Evolutionary conservation across 768 basidiomycete species (phyloP), one percentile per base, ranked within the genome.

Genomic region (Lanmaoa rubissima): DNA sequence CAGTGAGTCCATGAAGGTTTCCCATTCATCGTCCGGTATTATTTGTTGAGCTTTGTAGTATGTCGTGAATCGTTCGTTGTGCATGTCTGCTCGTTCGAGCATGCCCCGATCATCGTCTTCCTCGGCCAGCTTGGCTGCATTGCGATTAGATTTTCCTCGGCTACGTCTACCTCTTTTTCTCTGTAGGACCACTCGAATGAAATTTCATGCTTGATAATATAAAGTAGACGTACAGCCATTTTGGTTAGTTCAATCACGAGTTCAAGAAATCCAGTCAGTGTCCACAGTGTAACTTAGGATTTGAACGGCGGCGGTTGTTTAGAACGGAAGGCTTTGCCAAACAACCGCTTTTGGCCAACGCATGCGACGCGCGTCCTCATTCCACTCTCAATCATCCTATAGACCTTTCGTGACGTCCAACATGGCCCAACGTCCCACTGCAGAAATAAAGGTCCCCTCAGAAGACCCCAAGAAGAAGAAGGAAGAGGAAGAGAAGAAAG

Each of bases 41-140:
- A 96, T 84, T 14, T 81, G 78, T 71, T 97, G 95, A 0, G 84
- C 80, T 65, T 80, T 78, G 74, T 92, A 92, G 69, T 92, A 92
- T 8, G 74, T 73, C 48, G 76, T 77, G 59, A 90, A 82, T 7
- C 83, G 83, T 43, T 82, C 83, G 62, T 92, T 92, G 50, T 82
- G 64, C 88, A 91, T 90, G 67, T 84, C 82, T 32, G 73, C 62
- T 59, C 79, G 84, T 54, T 82, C 81, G 48, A 88, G 74, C 49
- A 79, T 72, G 65, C 81, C 49, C n/a, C 49, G 49, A 81, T 28
- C 78, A 42, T 85, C 75, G 42, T 76, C 74, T 14, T 71, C 69
- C 48, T 77, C 49, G 4, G 24, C 26, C 4, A 26, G 28, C 5
- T 34, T 58, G 10, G 38, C 19, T 6, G 46, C 32, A 12, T 68